Evolutionary conservation across 78 protist species (phyloP).

Genomic region (Pigoraptor vietnamica): DNA sequence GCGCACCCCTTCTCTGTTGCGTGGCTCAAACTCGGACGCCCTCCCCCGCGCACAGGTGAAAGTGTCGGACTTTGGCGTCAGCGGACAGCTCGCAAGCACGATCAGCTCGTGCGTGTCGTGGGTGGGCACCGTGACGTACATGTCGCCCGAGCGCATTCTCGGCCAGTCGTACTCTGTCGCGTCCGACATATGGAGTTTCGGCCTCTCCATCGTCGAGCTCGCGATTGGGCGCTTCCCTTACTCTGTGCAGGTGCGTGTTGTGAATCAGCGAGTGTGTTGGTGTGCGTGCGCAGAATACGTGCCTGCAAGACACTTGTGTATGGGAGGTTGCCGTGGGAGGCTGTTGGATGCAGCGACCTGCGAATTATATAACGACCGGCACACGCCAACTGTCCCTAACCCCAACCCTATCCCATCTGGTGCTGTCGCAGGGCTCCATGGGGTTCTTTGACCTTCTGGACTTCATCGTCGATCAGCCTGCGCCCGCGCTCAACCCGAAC

Average conservation of each 20-base stretch:
- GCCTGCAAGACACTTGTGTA: no score
- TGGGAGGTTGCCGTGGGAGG: no score
- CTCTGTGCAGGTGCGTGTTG: no score
- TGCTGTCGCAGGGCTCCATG: conserved; percentile 3
- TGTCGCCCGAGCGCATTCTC: conserved; percentile 73
- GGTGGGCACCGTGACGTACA: conserved; percentile 77
- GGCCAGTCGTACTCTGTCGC: conserved; percentile 57
- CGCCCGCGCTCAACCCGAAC: conserved; percentile 26
- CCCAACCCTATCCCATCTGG: no score
- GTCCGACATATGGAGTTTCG: conserved; percentile 74
- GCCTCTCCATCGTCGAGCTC: conserved; percentile 63
- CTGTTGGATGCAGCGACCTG: no score
- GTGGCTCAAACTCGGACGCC: no score
- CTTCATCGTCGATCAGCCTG: conserved; percentile 47
- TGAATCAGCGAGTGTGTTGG: no score
- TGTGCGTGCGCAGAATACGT: no score
- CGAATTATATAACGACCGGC: no score
- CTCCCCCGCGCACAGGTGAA: conserved; percentile 31
- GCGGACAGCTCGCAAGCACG: conserved; percentile 57
- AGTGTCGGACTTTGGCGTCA: conserved; percentile 77
- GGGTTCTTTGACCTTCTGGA: conserved; percentile 63
- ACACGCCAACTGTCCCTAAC: no score
- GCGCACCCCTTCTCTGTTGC: no score
- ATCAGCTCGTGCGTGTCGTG: conserved; percentile 54
- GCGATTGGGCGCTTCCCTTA: conserved; percentile 68